phyloP scores from a whole-genome alignment of 495 filamentous ascomycete genomes.

The Hamigera avellanea region DNA sequence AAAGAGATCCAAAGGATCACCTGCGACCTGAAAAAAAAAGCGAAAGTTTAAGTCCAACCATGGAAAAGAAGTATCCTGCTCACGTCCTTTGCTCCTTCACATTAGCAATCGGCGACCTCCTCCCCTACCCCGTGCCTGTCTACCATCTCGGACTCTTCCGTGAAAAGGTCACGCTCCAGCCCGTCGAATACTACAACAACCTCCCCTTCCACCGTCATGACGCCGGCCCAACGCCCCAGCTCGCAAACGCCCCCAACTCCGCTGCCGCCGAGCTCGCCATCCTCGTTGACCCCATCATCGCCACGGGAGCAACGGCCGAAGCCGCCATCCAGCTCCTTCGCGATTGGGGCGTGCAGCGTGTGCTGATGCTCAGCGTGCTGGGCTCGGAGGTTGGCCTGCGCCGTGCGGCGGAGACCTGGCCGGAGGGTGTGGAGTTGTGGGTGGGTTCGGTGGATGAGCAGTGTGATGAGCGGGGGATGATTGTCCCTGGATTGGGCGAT shows the following conservation, averaged over 20 bases:
- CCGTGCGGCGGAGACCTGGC: slow-evolving; percentile 61
- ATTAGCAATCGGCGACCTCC: slow-evolving; percentile 66
- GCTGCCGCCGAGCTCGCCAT: slow-evolving; percentile 55
- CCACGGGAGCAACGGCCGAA: slow-evolving; percentile 79
- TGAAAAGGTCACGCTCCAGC: slow-evolving; percentile 69
- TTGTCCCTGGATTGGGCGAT: slow-evolving; percentile 83
- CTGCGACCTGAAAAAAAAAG: slow-evolving; percentile 1
- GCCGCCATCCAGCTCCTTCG: slow-evolving; percentile 81
- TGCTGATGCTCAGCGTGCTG: slow-evolving; percentile 69
- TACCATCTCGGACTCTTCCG: slow-evolving; percentile 93
- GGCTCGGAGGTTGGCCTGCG: slow-evolving; percentile 54
- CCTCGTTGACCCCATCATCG: slow-evolving; percentile 85
- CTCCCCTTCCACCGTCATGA: slow-evolving; percentile 58
- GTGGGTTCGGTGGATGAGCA: slow-evolving; percentile 66
- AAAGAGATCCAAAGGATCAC: no score
- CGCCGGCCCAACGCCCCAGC: slow-evolving; percentile 16
- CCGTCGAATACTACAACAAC: slow-evolving; percentile 98
- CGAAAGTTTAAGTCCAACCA: no score
- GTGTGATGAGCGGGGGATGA: slow-evolving; percentile 70
- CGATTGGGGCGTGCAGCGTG: slow-evolving; percentile 80
- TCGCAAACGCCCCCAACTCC: slow-evolving; percentile 21
- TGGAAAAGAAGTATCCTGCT: neutral
- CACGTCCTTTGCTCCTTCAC: neutral
- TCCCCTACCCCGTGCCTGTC: slow-evolving; percentile 69
- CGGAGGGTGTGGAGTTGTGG: slow-evolving; percentile 68